Evolutionary conservation across 2,329 filamentous ascomycete genomes (phyloP), one percentile per base, ranked within the genome.

Genomic region (Penicillium hordei): DNA sequence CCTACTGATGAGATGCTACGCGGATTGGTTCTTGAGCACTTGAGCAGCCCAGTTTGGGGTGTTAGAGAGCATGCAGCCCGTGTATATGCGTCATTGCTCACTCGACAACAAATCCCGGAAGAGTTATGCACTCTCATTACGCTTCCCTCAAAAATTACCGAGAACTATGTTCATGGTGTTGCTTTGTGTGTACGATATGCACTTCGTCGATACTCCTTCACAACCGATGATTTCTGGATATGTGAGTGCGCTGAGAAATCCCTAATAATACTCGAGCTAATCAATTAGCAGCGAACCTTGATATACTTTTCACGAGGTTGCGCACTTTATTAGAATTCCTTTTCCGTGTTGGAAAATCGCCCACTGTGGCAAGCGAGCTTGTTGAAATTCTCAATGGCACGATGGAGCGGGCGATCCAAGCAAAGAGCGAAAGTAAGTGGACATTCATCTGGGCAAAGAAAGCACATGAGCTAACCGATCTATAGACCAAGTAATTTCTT

Each of bases 1-100:
- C 64, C 67, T 3, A 69, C 72, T 25, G 72, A 76, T 45, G 57
- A 58, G 7, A 63, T 70, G 49, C 59, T 79, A 9, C 70, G 68
- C 19, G 60, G 52, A 5, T 60, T 76, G 12, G 72, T 78, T 17
- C 56, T 68, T 4, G 66, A 67, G 39, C 75, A 79, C 38, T 63
- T 79, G n/a, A 72, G 71, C 31, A 78, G 76, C 57, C 70, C 72
- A 1, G 74, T 78, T 17, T 80, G 78, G 78, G 73, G 75, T 13
- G 75, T 80, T 31, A 70, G 78, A 55, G 78, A 80, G 51, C 78
- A 79, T 51, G 76, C 78, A 19, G 78, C 78, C 19, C 71, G 76
- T 45, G 74, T 76, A 13, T 77, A 76, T 63, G 74, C 75, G 4
- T 76, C 74, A 9, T 59, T 78, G 3, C 49, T 78, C 34, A 70